Percentiles rank a stretch among this genome's conserved stretches.
These are phyloP conservation scores for Globisporangium paroecandrum DNA, from an alignment of 352 stramenopile species.

Conservation along the genomic window DNA sequence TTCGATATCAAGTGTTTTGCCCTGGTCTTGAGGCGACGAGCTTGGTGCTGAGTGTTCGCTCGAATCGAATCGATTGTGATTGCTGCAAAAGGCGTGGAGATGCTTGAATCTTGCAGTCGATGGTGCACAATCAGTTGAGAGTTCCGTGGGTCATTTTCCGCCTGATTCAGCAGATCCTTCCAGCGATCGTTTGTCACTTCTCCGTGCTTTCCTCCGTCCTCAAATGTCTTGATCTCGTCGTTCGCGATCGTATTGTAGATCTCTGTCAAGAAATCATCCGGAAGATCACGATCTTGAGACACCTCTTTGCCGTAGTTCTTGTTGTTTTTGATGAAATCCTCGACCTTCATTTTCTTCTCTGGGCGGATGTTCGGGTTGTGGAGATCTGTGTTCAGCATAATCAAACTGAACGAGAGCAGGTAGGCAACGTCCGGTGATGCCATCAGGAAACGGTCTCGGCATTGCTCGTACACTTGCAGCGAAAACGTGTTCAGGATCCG, in stretches of 20 bases:
- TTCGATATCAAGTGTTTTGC: background rate
- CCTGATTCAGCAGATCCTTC: conserved; percentile 76
- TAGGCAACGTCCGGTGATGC: conserved; percentile 88
- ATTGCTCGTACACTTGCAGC: conserved; percentile 80
- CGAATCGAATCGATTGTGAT: conserved; percentile 6
- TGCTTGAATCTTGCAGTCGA: conserved; percentile 15
- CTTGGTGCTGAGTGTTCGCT: conserved; percentile 11
- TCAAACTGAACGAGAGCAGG: conserved; percentile 86
- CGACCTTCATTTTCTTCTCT: conserved; percentile 85
- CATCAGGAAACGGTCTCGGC: conserved; percentile 81
- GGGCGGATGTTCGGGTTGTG: conserved; percentile 83
- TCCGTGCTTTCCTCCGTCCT: conserved; percentile 73
- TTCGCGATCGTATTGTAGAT: conserved; percentile 72
- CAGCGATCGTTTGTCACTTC: conserved; percentile 77
- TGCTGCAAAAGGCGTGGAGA: background rate
- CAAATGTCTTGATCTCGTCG: conserved; percentile 79
- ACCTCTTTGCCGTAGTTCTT: conserved; percentile 87
- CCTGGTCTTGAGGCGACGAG: background rate
- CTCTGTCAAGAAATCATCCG: conserved; percentile 68
- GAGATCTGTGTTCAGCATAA: conserved; percentile 88
- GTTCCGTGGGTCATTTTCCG: conserved; percentile 53
- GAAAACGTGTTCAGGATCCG: conserved; percentile 87
- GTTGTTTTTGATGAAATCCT: conserved; percentile 89
- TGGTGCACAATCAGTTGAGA: conserved; percentile 67
- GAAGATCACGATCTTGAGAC: conserved; percentile 61